Percentiles rank a stretch among this genome's conserved stretches.
phyloP scores from a whole-genome alignment of 75 land plant genomes.

The Picea sitchensis region DNA sequence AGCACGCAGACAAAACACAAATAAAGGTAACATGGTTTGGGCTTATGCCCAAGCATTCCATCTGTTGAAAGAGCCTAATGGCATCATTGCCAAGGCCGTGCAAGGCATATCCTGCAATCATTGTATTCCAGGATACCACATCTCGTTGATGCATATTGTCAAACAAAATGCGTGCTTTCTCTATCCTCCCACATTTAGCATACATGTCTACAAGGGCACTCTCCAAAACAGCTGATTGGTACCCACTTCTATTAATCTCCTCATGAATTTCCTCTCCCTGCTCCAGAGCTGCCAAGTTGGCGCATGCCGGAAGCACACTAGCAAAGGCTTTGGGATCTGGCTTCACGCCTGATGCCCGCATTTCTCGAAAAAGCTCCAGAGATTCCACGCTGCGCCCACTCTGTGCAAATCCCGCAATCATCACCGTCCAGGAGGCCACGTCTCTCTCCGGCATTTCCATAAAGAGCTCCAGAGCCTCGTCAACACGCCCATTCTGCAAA shows the following conservation, averaged over 20 bases:
- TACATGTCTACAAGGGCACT: constrained; percentile 42
- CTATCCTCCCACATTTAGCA: constrained; percentile 30
- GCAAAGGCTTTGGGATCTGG: constrained; percentile 33
- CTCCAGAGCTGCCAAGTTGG: constrained; percentile 15
- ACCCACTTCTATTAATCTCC: constrained; percentile 21
- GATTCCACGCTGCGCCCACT: constrained; percentile 16
- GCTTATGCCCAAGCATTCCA: background rate
- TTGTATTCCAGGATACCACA: constrained; percentile 16
- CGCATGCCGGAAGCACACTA: constrained; percentile 24
- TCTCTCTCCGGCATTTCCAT: constrained; percentile 35
- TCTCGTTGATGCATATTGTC: constrained; percentile 8
- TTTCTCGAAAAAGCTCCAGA: constrained; percentile 26
- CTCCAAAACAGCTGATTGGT: constrained; percentile 15
- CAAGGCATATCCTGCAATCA: constrained; percentile 15
- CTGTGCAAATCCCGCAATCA: constrained; percentile 10
- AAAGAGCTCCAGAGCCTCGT: constrained; percentile 29
- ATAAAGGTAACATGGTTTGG: too few relatives aligned
- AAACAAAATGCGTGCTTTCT: constrained; percentile 34
- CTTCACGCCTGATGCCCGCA: background rate
- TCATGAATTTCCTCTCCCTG: constrained; percentile 30
- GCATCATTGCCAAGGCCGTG: constrained; percentile 5
- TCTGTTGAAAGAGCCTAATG: background rate
- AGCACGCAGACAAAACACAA: background rate
- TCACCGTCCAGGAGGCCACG: constrained; percentile 39
- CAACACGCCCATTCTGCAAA: constrained; percentile 20